Evolutionary conservation across 371 early-diverging fungal genomes (phyloP), one percentile per base, ranked within the genome.

Genomic region (Mucor ambiguus): DNA sequence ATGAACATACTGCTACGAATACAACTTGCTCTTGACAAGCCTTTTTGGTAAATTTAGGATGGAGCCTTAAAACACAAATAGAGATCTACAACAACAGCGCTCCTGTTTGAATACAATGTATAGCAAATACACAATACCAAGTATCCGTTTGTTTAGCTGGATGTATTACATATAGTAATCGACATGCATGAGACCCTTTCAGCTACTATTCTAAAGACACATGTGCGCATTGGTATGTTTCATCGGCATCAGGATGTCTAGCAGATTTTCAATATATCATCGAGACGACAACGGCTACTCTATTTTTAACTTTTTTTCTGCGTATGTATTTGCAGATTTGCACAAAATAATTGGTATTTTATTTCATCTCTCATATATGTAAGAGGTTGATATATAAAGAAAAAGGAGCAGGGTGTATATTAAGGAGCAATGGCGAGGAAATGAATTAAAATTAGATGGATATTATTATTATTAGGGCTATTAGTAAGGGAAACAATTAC

Each of bases 241-340:
- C 22, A 20, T 46, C 20, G 10, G 22, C 22, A 46, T 22, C 6
- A 46, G 9, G 20, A 9, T 9, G 46, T 9, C n/a, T 10, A 11
- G 20, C 9, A 10, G 3, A 22, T 46, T 41, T 41, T 18, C 37
- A 35, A 43, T 18, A n/a, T 43, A n/a, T 11, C 9, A 35, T 35
- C 8, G 41, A 41, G 41, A 46, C 22, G 11, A 46, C 24, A 46
- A 20, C 20, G 10, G 8, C 7, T 11, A 46, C 46, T 46, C 46
- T 46, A 46, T 46, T 46, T 46, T 46, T 46, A 46, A 20, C 46
- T 46, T 46, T 46, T 46, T 46, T 44, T 46, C 9, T n/a, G 44
- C 3, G 1, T 20, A 5, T 22, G 22, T 46, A 46, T 46, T 46
- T 41, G 18, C 41, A 20, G 10, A 46, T 46, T 22, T 46, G 46